Percentiles rank a stretch among this genome's conserved stretches.
phyloP scores from a whole-genome alignment of 768 basidiomycete genomes.

The Brasilioporus rufonigricans region DNA sequence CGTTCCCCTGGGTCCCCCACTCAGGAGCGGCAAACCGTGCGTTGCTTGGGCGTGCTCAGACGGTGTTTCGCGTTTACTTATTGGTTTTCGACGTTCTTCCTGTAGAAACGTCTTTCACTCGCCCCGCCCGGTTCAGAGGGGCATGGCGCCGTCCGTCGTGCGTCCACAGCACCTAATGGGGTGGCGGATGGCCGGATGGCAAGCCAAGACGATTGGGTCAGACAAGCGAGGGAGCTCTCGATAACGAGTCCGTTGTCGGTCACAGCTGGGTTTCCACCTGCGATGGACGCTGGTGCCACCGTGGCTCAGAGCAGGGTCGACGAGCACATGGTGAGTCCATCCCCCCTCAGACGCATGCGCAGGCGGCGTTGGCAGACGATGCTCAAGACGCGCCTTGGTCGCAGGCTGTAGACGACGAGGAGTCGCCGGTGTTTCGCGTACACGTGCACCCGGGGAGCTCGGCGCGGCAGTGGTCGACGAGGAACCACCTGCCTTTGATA shows the following conservation, averaged over 20 bases:
- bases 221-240: slow-evolving; percentile 63
- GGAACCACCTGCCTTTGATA: slow-evolving; percentile 24
- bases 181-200: slow-evolving; percentile 31
- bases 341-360: not conserved
- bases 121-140: slow-evolving; percentile 30
- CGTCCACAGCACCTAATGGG: slow-evolving; percentile 25
- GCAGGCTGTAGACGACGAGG: slow-evolving; percentile 28
- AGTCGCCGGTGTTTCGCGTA: slow-evolving; percentile 9
- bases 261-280: slow-evolving; percentile 12
- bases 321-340: slow-evolving; percentile 47
- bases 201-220: slow-evolving; percentile 72
- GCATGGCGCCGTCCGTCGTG: slow-evolving; percentile 30
- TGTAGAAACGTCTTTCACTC: slow-evolving; percentile 61
- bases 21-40: slow-evolving; percentile 57
- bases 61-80: not conserved
- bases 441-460: slow-evolving; percentile 11
- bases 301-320: slow-evolving; percentile 31
- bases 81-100: not conserved
- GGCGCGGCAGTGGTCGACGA: slow-evolving; percentile 13
- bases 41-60: not conserved
- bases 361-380: not conserved
- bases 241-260: slow-evolving; percentile 37
- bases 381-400: slow-evolving; percentile 7
- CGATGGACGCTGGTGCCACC: not conserved
- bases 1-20: slow-evolving; percentile 55